Percentiles rank a stretch among this genome's conserved stretches.
Conservation (phyloP, 225 moss, liverwort and hornwort species). For the Sphagnum contortum region DNA sequence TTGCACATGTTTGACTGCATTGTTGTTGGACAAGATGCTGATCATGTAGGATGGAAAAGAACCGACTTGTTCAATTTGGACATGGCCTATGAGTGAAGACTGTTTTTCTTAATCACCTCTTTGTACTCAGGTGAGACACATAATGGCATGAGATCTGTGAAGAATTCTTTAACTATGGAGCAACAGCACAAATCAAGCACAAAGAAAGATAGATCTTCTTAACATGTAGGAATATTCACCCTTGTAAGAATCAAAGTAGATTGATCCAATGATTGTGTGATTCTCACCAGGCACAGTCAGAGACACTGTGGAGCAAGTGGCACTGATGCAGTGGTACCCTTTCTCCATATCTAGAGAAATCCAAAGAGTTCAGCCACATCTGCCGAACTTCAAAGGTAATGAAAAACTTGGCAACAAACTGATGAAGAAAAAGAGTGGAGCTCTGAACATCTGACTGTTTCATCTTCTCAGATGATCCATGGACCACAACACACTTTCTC, state of each 20-base stretch:
- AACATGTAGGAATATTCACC: too few relatives aligned
- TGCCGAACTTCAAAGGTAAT: too few relatives aligned
- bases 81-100: slow-evolving; percentile 17
- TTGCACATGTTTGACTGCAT: too few relatives aligned
- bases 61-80: slow-evolving; percentile 11
- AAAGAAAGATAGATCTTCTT: too few relatives aligned
- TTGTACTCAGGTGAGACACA: not conserved
- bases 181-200: not conserved
- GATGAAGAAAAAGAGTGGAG: slow-evolving; percentile 3
- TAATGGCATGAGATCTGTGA: not conserved
- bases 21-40: slow-evolving; percentile 15
- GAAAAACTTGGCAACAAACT: slow-evolving; percentile 13
- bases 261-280: not conserved
- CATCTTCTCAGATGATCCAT: not conserved
- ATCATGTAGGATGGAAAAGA: slow-evolving; percentile 34
- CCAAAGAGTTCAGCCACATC: slow-evolving; percentile 22
- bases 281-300: not conserved
- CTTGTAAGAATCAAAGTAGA: not conserved
- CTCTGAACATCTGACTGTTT: not conserved
- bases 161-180: not conserved
- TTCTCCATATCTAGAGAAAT: slow-evolving; percentile 30
- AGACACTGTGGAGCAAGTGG: slow-evolving; percentile 13
- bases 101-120: slow-evolving; percentile 11
- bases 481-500: not conserved
- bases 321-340: slow-evolving; percentile 37